phyloP scores from a whole-genome alignment of 768 basidiomycete genomes.

The Termitomyces sp. region DNA sequence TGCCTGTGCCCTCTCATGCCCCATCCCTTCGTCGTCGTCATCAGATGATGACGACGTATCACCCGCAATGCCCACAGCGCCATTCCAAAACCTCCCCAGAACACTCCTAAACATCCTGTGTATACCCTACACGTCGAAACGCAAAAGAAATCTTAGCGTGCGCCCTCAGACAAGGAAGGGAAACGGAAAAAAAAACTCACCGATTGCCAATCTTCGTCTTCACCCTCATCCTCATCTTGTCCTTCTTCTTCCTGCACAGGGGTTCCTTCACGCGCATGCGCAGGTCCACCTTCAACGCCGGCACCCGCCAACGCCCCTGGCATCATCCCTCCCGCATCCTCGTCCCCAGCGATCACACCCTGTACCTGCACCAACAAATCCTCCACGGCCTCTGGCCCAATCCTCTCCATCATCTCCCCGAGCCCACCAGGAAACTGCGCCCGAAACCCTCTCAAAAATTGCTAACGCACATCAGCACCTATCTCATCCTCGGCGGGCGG shows the following conservation, averaged over 20 bases:
- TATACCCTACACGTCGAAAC: constrained; percentile 18
- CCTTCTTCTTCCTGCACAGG: constrained; percentile 9
- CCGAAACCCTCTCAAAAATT: constrained; percentile 39
- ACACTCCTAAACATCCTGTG: constrained; percentile 50
- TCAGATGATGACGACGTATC: constrained; percentile 28
- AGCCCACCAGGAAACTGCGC: constrained; percentile 60
- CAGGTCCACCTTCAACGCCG: constrained; percentile 4
- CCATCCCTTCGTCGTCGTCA: constrained; percentile 32
- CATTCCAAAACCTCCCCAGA: constrained; percentile 54
- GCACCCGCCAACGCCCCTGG: constrained; percentile 25
- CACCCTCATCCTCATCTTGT: constrained; percentile 32
- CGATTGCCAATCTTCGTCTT: background rate
- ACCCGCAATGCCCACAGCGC: constrained; percentile 14
- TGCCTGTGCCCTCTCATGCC: background rate
- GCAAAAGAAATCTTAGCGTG: background rate
- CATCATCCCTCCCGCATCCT: constrained; percentile 43
- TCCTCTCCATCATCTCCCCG: constrained; percentile 54
- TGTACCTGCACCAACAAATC: constrained; percentile 45
- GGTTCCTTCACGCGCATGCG: background rate
- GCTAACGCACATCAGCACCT: constrained; percentile 33
- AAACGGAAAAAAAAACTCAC: background rate
- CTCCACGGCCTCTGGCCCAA: constrained; percentile 52
- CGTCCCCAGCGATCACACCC: constrained; percentile 24
- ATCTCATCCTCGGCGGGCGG: background rate
- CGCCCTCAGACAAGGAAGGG: background rate